Percentiles rank a stretch among this genome's conserved stretches.
phyloP scores from a whole-genome alignment of 345 rosid genomes.

The Cardamine chenopodiifolia region DNA sequence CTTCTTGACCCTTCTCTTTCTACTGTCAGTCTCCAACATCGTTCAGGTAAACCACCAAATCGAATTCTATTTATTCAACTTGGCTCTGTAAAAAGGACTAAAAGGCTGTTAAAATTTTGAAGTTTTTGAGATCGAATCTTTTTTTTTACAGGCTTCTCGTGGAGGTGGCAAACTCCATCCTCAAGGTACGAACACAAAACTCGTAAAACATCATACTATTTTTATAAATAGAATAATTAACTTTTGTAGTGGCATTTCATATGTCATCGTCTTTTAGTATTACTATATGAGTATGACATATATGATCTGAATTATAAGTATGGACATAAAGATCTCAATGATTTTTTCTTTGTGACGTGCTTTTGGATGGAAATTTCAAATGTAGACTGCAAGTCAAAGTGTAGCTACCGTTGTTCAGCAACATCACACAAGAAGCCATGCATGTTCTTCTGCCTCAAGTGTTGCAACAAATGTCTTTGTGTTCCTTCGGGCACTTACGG shows the following conservation, averaged over 20 bases:
- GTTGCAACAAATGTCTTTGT: slow-evolving; percentile 65
- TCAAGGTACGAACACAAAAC: slow-evolving; percentile 29
- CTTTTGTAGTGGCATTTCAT: too few relatives aligned
- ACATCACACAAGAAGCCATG: slow-evolving; percentile 59
- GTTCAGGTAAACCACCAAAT: slow-evolving; percentile 32
- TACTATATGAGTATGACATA: background rate
- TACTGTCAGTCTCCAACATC: slow-evolving; percentile 28
- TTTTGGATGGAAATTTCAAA: background rate
- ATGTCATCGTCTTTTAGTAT: background rate
- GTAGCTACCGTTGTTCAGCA: slow-evolving; percentile 40
- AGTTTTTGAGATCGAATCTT: background rate
- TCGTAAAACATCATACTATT: background rate
- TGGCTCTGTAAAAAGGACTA: background rate
- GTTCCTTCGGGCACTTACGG: slow-evolving; percentile 81
- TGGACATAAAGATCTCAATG: background rate
- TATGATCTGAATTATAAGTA: background rate
- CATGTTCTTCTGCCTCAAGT: slow-evolving; percentile 67
- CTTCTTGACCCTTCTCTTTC: slow-evolving; percentile 19
- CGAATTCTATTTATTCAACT: background rate
- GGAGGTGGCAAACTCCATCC: slow-evolving; percentile 38
- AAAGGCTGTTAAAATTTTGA: background rate
- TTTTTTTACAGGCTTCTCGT: slow-evolving; percentile 14
- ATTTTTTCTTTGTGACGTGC: background rate
- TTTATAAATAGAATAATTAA: too few relatives aligned
- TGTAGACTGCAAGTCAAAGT: slow-evolving; percentile 37